Conservation (phyloP, 805 yeast genomes). For the Wickerhamomyces bovis region DNA sequence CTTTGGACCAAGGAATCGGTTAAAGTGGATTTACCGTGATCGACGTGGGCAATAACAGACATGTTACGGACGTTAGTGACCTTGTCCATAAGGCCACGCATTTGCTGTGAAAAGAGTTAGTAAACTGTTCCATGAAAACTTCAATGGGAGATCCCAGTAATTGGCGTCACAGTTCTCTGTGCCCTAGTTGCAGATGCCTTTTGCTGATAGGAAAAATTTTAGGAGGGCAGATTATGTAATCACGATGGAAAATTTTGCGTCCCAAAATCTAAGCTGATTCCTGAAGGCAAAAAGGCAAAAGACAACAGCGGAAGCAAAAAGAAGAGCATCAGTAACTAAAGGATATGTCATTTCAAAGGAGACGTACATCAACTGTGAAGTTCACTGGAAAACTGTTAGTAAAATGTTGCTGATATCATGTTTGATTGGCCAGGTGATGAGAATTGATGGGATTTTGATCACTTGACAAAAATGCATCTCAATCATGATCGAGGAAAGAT, state of each 20-base stretch:
- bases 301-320: background rate
- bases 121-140: conserved; percentile 1
- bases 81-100: conserved; percentile 99
- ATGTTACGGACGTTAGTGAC: conserved; percentile 99
- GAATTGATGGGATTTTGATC: background rate
- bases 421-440: background rate
- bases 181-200: background rate
- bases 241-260: background rate
- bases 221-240: background rate
- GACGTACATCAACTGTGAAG: conserved; percentile 50
- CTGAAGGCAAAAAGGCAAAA: background rate
- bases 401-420: background rate
- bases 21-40: conserved; percentile 99
- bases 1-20: conserved; percentile 98
- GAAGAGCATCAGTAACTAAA: too few relatives aligned
- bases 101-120: conserved; percentile 48
- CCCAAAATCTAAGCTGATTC: background rate
- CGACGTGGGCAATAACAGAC: conserved; percentile 99
- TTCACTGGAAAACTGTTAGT: conserved; percentile 32
- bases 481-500: background rate
- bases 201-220: background rate
- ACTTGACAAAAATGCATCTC: background rate
- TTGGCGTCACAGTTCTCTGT: background rate
- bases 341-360: background rate
- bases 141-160: too few relatives aligned